A percentile compares a stretch with the other conserved stretches of the same genome.
These are phyloP conservation scores for Colletotrichum sp. DNA, from an alignment of 2,329 filamentous ascomycete genomes.

Conservation along the genomic window DNA sequence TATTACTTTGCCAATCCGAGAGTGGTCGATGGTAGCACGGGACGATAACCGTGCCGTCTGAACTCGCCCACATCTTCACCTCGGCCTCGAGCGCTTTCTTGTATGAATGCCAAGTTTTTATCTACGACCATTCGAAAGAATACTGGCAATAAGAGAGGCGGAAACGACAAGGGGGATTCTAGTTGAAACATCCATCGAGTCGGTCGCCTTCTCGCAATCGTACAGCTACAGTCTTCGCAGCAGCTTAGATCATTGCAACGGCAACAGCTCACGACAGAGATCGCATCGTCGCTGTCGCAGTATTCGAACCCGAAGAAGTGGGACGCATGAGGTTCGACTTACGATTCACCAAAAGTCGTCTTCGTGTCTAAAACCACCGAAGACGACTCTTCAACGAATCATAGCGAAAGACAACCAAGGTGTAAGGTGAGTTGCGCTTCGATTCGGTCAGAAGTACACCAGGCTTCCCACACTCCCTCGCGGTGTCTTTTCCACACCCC, in stretches of 20 bases:
- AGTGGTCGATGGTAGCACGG: constrained; percentile 49
- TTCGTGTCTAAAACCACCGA: not conserved
- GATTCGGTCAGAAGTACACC: not conserved
- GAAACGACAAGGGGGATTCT: constrained; percentile 26
- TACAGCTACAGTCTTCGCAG: not conserved
- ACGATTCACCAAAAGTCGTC: not conserved
- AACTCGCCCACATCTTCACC: constrained; percentile 35
- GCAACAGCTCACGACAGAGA: not conserved
- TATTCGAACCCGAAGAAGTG: not conserved
- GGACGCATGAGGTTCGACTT: not conserved
- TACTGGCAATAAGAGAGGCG: constrained; percentile 24
- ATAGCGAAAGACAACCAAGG: constrained; percentile 25
- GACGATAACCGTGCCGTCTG: constrained; percentile 32
- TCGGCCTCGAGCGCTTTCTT: constrained; percentile 32
- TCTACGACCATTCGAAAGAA: constrained; percentile 28
- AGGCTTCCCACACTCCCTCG: not conserved
- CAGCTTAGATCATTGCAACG: not conserved
- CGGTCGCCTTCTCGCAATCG: not conserved
- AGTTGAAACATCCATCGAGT: not conserved
- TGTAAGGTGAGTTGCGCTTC: constrained; percentile 1
- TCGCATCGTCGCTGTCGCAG: not conserved
- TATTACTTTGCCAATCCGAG: constrained; percentile 45
- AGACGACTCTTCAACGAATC: not conserved
- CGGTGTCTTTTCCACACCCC: constrained; percentile 31
- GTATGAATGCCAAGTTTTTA: constrained; percentile 43